Conservation (phyloP, 345 rosid species). For the Pistacia atlantica region DNA sequence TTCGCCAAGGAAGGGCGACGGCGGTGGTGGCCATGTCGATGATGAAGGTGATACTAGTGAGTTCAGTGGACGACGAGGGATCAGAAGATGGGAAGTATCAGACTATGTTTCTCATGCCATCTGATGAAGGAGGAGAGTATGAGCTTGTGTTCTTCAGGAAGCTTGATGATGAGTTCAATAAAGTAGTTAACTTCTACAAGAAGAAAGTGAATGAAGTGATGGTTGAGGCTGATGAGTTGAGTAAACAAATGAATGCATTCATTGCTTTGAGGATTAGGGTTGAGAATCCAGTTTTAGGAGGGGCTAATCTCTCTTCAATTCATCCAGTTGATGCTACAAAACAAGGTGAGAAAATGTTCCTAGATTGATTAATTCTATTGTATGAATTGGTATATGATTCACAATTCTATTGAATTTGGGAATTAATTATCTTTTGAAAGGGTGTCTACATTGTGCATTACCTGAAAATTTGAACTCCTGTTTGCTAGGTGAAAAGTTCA, state of each 20-base stretch:
- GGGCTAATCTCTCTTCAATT: conserved; percentile 30
- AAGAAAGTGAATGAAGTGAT: conserved; percentile 50
- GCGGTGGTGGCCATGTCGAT: conserved; percentile 18
- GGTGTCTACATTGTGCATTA: no score
- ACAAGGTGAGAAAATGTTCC: conserved; percentile 23
- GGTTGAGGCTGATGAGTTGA: conserved; percentile 70
- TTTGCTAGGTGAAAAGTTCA: conserved; percentile 17
- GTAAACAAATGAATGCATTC: conserved; percentile 73
- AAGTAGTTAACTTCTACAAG: conserved; percentile 55
- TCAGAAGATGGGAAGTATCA: conserved; percentile 24
- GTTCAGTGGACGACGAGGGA: conserved; percentile 26
- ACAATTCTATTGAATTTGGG: no score
- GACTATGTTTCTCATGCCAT: conserved; percentile 53
- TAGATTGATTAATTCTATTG: background rate
- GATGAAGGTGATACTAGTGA: conserved; percentile 60
- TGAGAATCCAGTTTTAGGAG: conserved; percentile 43
- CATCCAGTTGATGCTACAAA: conserved; percentile 25
- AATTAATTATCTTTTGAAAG: no score
- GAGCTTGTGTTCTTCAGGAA: conserved; percentile 57
- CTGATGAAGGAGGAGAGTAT: conserved; percentile 59
- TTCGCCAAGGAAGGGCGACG: conserved; percentile 23
- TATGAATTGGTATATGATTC: no score
- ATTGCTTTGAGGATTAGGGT: conserved; percentile 73
- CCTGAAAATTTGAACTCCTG: background rate
- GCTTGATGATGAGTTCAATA: conserved; percentile 75